These are phyloP conservation scores for Microsporum audouinii DNA, from an alignment of 2,329 filamentous ascomycete genomes.

Conservation along the genomic window DNA sequence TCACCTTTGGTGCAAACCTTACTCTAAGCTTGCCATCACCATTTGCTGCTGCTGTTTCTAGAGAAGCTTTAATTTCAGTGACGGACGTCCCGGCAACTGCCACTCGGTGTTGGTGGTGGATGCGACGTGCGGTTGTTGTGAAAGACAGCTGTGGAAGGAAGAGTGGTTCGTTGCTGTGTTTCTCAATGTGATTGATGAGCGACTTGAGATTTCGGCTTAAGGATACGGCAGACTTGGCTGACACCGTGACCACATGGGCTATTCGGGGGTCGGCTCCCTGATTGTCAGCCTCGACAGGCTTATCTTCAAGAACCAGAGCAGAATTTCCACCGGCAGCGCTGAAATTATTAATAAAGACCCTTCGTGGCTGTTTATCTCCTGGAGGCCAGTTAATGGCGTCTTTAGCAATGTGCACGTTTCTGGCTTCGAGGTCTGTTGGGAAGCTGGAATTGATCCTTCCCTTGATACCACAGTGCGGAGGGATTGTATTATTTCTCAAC, in stretches of 20 bases:
- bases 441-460: background rate
- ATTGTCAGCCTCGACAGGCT: background rate
- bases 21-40: background rate
- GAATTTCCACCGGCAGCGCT: background rate
- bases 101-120: constrained; percentile 19
- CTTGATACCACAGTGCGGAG: constrained; percentile 16
- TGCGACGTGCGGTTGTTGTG: constrained; percentile 51
- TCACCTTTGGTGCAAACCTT: background rate
- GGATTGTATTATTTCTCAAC: constrained; percentile 19
- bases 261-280: constrained; percentile 30
- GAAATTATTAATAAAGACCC: background rate
- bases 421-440: constrained; percentile 5
- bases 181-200: constrained; percentile 40
- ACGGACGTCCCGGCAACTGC: background rate
- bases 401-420: constrained; percentile 10
- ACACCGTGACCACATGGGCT: constrained; percentile 44
- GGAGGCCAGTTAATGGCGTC: constrained; percentile 11
- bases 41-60: background rate
- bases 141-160: constrained; percentile 47
- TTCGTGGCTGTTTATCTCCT: constrained; percentile 14
- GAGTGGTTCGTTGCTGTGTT: constrained; percentile 26
- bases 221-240: constrained; percentile 26
- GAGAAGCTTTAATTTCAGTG: background rate
- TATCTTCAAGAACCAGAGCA: constrained; percentile 1
- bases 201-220: constrained; percentile 35